Base-by-base conservation (phyloP, 306 rosid genomes). In the Vigna trinervia region DNA sequence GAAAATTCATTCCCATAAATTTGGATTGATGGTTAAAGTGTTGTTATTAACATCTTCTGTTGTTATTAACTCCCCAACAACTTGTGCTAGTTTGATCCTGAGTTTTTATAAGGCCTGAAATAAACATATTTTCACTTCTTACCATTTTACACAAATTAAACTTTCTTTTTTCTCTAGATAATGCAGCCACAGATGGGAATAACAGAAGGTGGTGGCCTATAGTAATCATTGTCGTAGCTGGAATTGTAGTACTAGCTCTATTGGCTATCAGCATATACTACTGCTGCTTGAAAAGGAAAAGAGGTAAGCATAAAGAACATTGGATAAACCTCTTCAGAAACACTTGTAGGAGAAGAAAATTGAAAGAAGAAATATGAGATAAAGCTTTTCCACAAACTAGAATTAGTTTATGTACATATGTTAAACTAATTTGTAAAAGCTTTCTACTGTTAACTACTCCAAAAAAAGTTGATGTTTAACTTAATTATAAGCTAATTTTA, bases 201-300 rank as follows among this genome's bases (percentile, higher is more conserved):
- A 9, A 12, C 64, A 77, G 41, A 54, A 84, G 71, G 47, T 67
- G 66, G 32, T 13, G 48, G 74, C 66, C 61, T 53, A 73, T 53
- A 60, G 28, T 60, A 51, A 12, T 77, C 78, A 11, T 26, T 34
- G 78, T 11, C 15, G 46, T 77, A 23, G 54, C 28, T 17, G 85
- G 57, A 66, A 56, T 6, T 4, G 60, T 52, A 36, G 67, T 17
- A 1, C 20, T 39, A 34, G 52, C 71, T 60, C n/a, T 81, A 17
- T 34, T 81, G 39, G 75, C 62, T 77, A 58, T 67, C 38, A 60
- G 70, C 75, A 46, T 30, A 67, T 69, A 73, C 80, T 77, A 80
- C 69, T 67, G 85, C 78, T 61, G 62, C 66, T 81, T 81, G 28
- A 84, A 75, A 46, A 2, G 46, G n/a, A 69, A 20, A 46, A 84